Conservation (phyloP, 202 grass and related monocot genomes). For the Panicum virgatum region DNA sequence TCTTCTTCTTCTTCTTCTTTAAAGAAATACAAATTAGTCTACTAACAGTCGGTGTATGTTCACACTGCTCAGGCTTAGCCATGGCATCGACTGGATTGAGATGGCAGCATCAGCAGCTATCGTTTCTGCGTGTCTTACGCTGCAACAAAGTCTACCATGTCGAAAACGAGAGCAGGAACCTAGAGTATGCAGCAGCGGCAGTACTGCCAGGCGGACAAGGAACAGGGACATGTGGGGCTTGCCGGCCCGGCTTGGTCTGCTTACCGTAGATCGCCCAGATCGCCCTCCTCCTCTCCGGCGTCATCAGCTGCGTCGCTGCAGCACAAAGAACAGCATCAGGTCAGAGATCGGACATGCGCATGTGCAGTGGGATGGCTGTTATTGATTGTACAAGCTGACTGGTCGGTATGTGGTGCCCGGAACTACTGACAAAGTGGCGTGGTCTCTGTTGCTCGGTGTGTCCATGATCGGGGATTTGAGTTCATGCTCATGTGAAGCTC, state of each 20-base stretch:
- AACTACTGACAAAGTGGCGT: not conserved
- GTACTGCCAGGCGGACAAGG: not conserved
- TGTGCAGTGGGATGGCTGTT: not conserved
- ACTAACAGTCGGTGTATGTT: not conserved
- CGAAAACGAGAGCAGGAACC: not conserved
- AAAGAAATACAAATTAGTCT: not conserved
- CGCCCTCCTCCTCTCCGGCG: slow-evolving; percentile 74
- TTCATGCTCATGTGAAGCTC: not conserved
- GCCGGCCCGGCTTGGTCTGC: too few species aligned
- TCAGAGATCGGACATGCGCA: not conserved
- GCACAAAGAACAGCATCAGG: not conserved
- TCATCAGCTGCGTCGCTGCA: slow-evolving; percentile 97
- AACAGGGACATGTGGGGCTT: not conserved
- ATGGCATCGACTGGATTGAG: not conserved
- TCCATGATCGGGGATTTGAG: not conserved
- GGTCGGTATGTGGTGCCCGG: not conserved
- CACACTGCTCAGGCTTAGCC: not conserved
- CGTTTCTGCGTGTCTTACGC: not conserved
- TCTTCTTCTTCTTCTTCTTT: not conserved
- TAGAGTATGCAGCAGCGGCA: not conserved
- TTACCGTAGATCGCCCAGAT: slow-evolving; percentile 99
- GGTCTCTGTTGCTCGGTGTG: not conserved
- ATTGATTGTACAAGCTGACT: not conserved
- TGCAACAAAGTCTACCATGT: not conserved
- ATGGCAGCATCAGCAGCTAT: not conserved